Conservation (phyloP, 257 asterid genomes). For the Apocynum venetum region DNA sequence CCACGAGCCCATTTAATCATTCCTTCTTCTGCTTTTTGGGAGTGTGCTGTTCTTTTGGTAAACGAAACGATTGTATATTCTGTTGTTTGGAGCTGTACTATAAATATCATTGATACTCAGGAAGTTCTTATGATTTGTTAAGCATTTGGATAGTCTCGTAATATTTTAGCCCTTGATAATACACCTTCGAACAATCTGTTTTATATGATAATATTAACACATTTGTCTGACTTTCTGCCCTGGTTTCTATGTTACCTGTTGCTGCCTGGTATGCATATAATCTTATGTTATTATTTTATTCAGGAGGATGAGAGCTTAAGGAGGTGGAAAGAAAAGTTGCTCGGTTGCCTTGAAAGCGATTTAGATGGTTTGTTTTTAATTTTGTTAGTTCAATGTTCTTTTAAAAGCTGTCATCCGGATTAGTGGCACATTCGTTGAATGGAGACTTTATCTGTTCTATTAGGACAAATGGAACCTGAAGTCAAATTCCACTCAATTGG, state of each 20-base stretch:
- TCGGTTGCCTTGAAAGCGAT: conserved; percentile 72
- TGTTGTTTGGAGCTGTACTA: not conserved
- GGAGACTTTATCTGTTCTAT: conserved; percentile 4
- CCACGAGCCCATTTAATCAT: not conserved
- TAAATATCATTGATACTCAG: no score
- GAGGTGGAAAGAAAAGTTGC: conserved; percentile 84
- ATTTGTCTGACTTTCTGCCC: not conserved
- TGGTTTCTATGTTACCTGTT: not conserved
- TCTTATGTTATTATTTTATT: conserved; percentile 5
- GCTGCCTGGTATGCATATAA: not conserved
- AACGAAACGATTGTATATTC: not conserved
- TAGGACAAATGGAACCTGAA: conserved; percentile 72
- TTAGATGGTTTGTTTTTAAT: conserved; percentile 47
- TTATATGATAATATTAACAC: not conserved
- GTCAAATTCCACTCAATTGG: conserved; percentile 67
- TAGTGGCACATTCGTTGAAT: conserved; percentile 8
- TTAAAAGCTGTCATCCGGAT: not conserved
- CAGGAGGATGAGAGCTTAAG: conserved; percentile 79
- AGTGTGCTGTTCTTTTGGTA: not conserved
- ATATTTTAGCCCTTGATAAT: not conserved
- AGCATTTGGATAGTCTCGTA: not conserved
- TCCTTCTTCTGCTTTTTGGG: not conserved
- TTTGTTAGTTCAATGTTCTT: not conserved
- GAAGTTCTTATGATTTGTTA: not conserved
- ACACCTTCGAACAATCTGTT: not conserved